Conservation (phyloP, 1,139 yeast species). For the Scheffersomyces segobiensis region DNA sequence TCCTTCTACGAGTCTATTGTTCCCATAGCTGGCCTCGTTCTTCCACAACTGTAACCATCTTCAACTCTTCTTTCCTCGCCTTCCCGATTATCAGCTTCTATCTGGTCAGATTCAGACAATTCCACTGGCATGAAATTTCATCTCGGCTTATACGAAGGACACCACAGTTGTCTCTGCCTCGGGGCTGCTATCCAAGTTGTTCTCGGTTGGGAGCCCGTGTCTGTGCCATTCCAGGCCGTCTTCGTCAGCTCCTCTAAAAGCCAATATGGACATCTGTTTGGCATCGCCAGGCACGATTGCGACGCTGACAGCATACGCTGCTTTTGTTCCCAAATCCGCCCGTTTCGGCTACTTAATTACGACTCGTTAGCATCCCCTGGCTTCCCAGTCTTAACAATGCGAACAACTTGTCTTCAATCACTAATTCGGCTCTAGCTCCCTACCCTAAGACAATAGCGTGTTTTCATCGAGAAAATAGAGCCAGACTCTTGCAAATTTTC, state of each 20-base stretch:
- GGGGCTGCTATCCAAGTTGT: neutral
- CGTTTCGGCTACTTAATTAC: neutral
- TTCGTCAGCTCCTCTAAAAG: neutral
- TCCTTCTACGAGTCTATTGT: too few relatives aligned
- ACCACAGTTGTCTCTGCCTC: neutral
- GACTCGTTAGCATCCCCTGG: neutral
- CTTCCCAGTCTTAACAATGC: neutral
- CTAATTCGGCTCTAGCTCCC: neutral
- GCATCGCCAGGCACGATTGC: neutral
- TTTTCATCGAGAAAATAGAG: neutral
- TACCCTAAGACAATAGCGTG: neutral
- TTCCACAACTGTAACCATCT: too few relatives aligned
- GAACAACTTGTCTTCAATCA: neutral
- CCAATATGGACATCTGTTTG: neutral
- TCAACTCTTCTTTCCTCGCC: neutral
- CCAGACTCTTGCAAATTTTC: neutral
- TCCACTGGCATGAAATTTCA: neutral
- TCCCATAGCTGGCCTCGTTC: too few relatives aligned
- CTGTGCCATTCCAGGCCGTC: neutral
- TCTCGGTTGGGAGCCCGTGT: neutral
- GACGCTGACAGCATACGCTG: neutral
- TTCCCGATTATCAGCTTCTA: neutral
- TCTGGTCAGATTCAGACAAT: neutral
- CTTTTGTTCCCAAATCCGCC: neutral
- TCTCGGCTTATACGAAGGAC: neutral